Conservation (phyloP, 306 rosid genomes). For the Amphicarpaea edgeworthii region DNA sequence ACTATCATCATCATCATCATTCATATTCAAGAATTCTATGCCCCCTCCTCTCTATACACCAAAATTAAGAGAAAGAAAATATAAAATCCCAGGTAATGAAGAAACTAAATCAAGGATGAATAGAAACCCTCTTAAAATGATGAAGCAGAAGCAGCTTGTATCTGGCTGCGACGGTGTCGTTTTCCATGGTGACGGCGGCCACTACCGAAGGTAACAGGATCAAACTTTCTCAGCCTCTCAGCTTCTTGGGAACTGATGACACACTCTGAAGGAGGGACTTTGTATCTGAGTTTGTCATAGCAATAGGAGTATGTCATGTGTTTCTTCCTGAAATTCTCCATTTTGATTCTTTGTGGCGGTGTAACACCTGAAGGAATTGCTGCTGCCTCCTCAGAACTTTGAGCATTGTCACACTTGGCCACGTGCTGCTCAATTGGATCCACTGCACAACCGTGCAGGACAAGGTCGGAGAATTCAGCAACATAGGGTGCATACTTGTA, state of each 20-base stretch:
- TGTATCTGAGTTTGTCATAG: slow-evolving; percentile 77
- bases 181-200: slow-evolving; percentile 80
- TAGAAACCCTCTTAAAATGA: slow-evolving; percentile 51
- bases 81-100: slow-evolving; percentile 56
- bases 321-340: slow-evolving; percentile 82
- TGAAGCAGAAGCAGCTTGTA: slow-evolving; percentile 50
- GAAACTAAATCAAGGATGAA: slow-evolving; percentile 39
- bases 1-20: too few relatives aligned
- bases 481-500: slow-evolving; percentile 93
- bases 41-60: slow-evolving; percentile 61
- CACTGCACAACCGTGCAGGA: slow-evolving; percentile 86
- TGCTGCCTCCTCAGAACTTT: slow-evolving; percentile 45
- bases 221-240: slow-evolving; percentile 71
- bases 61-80: background rate
- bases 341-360: slow-evolving; percentile 59
- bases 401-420: slow-evolving; percentile 58
- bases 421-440: slow-evolving; percentile 76
- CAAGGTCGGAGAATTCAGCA: slow-evolving; percentile 72
- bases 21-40: slow-evolving; percentile 58
- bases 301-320: slow-evolving; percentile 95
- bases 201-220: slow-evolving; percentile 85
- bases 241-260: slow-evolving; percentile 75
- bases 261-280: slow-evolving; percentile 73
- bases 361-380: slow-evolving; percentile 65
- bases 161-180: slow-evolving; percentile 60